Evolutionary conservation across 2,329 filamentous ascomycete genomes (phyloP).

Genomic region (Stylonectria norvegica): DNA sequence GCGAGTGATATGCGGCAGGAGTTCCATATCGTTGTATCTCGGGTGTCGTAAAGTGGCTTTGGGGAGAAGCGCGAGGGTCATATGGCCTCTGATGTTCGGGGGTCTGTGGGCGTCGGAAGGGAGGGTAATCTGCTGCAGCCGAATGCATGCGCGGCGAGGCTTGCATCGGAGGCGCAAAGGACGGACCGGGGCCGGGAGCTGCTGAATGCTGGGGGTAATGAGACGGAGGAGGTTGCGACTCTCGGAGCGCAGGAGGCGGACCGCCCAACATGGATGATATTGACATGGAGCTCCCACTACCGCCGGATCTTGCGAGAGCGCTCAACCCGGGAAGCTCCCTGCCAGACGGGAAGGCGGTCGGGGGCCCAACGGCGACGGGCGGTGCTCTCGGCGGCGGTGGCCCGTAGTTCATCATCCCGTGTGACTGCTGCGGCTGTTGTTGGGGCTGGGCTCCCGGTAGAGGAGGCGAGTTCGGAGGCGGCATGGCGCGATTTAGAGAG

Average conservation of each 20-base stretch:
- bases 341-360: conserved; percentile 44
- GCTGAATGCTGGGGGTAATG: conserved; percentile 44
- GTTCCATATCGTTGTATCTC: conserved; percentile 59
- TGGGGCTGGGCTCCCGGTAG: conserved; percentile 33
- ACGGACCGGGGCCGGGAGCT: conserved; percentile 41
- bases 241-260: conserved; percentile 42
- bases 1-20: conserved; percentile 52
- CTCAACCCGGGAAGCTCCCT: conserved; percentile 53
- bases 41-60: conserved; percentile 53
- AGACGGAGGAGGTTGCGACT: conserved; percentile 36
- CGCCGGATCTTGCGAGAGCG: conserved; percentile 45
- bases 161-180: conserved; percentile 48
- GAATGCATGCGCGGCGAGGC: conserved; percentile 56
- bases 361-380: conserved; percentile 40
- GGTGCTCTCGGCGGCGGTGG: conserved; percentile 46
- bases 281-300: conserved; percentile 55
- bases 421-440: conserved; percentile 28
- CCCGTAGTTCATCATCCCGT: conserved; percentile 38
- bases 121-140: conserved; percentile 55
- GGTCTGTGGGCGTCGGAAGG: conserved; percentile 66
- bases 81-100: conserved; percentile 64
- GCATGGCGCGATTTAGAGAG: conserved; percentile 45
- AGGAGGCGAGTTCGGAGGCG: conserved; percentile 44
- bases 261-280: conserved; percentile 60
- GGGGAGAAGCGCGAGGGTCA: conserved; percentile 48